These are phyloP conservation scores for Tylopilus vinaceipallidus DNA, from an alignment of 768 basidiomycete species.

Conservation along the genomic window DNA sequence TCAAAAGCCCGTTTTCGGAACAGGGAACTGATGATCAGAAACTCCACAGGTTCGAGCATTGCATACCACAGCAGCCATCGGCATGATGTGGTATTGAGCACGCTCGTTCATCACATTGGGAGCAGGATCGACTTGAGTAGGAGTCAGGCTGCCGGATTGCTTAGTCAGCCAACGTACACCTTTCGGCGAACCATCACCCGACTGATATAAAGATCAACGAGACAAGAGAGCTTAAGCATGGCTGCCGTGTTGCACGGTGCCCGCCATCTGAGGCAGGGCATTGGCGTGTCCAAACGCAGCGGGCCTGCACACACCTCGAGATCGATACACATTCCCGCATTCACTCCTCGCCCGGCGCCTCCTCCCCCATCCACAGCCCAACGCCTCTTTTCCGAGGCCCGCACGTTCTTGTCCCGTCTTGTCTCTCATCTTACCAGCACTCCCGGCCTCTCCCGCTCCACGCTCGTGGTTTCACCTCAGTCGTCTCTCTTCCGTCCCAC, in stretches of 20 bases:
- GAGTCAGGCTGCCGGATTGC: no score
- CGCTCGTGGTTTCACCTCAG: slow-evolving; percentile 8
- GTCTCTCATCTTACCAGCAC: slow-evolving; percentile 56
- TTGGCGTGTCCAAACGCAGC: slow-evolving; percentile 7
- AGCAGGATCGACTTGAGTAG: no score
- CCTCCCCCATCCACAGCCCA: slow-evolving; percentile 36
- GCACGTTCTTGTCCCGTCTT: slow-evolving; percentile 53
- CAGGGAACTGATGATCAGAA: no score
- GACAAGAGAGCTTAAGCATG: no score
- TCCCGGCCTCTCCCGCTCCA: slow-evolving; percentile 44
- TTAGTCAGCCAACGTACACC: slow-evolving; percentile 8
- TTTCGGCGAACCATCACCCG: no score
- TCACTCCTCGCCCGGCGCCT: slow-evolving; percentile 23
- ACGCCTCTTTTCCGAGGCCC: slow-evolving; percentile 51
- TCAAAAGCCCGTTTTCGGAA: no score
- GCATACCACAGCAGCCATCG: no score
- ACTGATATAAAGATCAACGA: no score
- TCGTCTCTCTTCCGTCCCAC: slow-evolving; percentile 12
- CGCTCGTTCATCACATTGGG: no score
- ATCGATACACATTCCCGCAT: slow-evolving; percentile 46
- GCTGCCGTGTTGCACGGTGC: slow-evolving; percentile 24
- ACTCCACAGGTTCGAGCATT: no score
- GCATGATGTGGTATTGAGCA: no score
- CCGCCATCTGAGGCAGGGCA: slow-evolving; percentile 27
- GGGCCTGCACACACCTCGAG: slow-evolving; percentile 28